Base-by-base conservation (phyloP, 140 eudicot genomes). In the Oenanthe javanica region DNA sequence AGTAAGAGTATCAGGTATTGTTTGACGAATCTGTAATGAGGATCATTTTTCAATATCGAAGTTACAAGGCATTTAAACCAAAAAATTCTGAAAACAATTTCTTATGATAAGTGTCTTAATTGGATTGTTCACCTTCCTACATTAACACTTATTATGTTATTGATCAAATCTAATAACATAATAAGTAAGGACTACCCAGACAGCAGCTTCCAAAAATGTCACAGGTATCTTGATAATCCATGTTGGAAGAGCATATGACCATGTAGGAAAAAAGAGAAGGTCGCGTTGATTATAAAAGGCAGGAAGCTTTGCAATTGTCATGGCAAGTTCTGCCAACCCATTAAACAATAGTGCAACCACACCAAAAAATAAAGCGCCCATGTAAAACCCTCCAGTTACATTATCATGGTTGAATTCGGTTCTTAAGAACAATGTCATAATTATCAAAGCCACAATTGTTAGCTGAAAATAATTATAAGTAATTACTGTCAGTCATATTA, bases 221-320 rank as follows among this genome's bases (percentile, higher is more conserved):
- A 90, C 54, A 2, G 98, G 98, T 69, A 94, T 89, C 83, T 90
- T 90, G 75, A 85, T 84, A 48, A 89, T 25, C 97, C 96, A 92
- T 23, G 87, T 75, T 19, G 98, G 98, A 71, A 94, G 85, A 50
- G 94, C 93, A 77, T 92, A 92, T 3, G 90, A 85, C 97, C 97
- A 94, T 11, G 96, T 31, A 2, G 98, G 98, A 19, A 76, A 94
- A 77, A 94, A 94, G 6, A 81, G 84, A 81, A 88, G 90, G 84
- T 94, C 93, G 16, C 98, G 70, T 83, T 94, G 98, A 82, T 94
- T 94, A 81, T 86, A 94, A 80, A 90, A 94, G 10, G 92, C 95
- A 1, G 98, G 97, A 88, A 94, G 98, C 87, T 92, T 94, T 23
- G 83, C 84, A 31, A 92, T 94, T 0, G 95, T 94, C 96, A 94